These are phyloP conservation scores for Alternaria conjuncta DNA, from an alignment of 2,329 filamentous ascomycete genomes.

Conservation along the genomic window DNA sequence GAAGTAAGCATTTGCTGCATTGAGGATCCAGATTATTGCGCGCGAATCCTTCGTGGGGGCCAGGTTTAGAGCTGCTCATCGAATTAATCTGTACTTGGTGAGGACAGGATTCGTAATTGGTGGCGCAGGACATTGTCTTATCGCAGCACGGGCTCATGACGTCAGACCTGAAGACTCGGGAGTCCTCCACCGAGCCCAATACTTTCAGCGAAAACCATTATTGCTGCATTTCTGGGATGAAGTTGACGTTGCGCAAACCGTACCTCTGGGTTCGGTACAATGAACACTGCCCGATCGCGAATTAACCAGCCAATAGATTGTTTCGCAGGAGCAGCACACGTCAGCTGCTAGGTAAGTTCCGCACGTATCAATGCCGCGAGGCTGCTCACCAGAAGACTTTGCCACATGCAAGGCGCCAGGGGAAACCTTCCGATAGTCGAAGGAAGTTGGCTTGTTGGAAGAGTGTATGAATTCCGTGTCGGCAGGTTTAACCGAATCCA, in stretches of 20 bases:
- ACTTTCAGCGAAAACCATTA: background rate
- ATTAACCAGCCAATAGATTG: background rate
- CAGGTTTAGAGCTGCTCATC: background rate
- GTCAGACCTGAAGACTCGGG: background rate
- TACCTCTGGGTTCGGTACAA: background rate
- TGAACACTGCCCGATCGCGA: background rate
- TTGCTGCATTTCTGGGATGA: rapidly evolving
- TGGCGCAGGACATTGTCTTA: background rate
- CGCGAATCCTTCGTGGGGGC: background rate
- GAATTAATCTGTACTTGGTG: background rate
- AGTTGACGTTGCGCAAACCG: background rate
- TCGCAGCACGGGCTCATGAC: background rate
- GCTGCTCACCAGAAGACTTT: background rate
- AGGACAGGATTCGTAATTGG: background rate
- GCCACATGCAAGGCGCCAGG: background rate
- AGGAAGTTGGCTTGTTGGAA: too few relatives aligned
- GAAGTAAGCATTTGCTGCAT: background rate
- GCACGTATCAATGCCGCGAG: background rate
- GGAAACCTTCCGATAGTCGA: background rate
- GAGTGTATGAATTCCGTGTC: background rate
- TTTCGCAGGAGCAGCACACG: background rate
- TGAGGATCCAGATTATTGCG: background rate
- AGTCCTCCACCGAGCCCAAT: background rate
- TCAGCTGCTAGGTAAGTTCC: background rate
- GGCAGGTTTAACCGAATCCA: background rate